Percentiles rank a stretch among this genome's conserved stretches.
Evolutionary conservation across 2,329 filamentous ascomycete genomes (phyloP).

Genomic region (Xylariaceae sp.): DNA sequence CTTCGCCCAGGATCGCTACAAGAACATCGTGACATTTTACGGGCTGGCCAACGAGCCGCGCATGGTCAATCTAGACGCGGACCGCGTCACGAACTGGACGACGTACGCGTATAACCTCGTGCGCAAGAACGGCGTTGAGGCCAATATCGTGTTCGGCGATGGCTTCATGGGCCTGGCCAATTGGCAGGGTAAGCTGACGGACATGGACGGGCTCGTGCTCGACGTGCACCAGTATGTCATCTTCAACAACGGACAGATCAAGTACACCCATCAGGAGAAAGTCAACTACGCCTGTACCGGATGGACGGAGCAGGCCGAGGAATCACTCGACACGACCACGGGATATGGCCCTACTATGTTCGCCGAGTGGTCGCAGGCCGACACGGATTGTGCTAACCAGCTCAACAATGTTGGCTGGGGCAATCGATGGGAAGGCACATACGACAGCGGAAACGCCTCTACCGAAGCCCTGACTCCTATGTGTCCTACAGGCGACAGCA

Average conservation of each 20-base stretch:
- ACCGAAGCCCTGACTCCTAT: conserved; percentile 63
- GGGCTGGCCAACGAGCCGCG: conserved; percentile 91
- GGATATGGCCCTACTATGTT: conserved; percentile 93
- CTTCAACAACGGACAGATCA: conserved; percentile 87
- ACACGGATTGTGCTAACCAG: conserved; percentile 85
- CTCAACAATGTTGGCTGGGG: conserved; percentile 89
- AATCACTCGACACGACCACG: conserved; percentile 66
- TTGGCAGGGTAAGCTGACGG: conserved; percentile 80
- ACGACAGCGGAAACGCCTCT: conserved; percentile 60
- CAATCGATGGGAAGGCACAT: conserved; percentile 87
- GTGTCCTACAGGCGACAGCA: conserved; percentile 63
- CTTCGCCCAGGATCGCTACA: conserved; percentile 90
- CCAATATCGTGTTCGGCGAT: conserved; percentile 81
- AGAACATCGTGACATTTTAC: conserved; percentile 88
- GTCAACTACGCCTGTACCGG: conserved; percentile 81
- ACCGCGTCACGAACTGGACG: conserved; percentile 76
- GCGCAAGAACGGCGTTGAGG: conserved; percentile 67
- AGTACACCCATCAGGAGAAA: conserved; percentile 76
- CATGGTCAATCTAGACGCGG: conserved; percentile 68
- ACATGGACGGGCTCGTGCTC: conserved; percentile 70
- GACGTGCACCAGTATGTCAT: conserved; percentile 99
- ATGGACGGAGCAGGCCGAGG: conserved; percentile 75
- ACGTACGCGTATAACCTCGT: conserved; percentile 66
- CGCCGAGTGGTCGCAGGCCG: conserved; percentile 96
- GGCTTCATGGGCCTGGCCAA: conserved; percentile 88